Evolutionary conservation across 2,329 filamentous ascomycete species (phyloP).

Genomic region (Rhinocladiella similis): DNA sequence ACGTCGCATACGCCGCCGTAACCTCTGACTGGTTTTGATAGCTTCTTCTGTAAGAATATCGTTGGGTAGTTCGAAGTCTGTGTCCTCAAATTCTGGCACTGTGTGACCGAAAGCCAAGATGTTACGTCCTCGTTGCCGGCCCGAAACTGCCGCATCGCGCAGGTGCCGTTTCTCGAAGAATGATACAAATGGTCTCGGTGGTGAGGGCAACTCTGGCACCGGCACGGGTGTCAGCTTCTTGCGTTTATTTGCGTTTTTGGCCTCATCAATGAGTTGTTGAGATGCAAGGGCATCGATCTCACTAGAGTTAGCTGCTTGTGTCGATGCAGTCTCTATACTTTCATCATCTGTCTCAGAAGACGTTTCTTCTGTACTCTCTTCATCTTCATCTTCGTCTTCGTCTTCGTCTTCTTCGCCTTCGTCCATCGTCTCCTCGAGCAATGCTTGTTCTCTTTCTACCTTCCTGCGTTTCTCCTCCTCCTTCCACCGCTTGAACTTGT

Average conservation of each 20-base stretch:
- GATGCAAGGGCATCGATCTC: conserved; percentile 72
- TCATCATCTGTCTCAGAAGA: conserved; percentile 18
- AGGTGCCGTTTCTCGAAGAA: conserved; percentile 82
- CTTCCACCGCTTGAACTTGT: conserved; percentile 86
- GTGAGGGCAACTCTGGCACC: conserved; percentile 28
- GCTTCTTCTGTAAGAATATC: conserved; percentile 52
- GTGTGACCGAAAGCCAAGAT: conserved; percentile 79
- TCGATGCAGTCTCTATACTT: conserved; percentile 17
- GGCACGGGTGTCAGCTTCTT: conserved; percentile 12
- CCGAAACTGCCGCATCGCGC: conserved; percentile 75
- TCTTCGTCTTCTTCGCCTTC: conserved; percentile 20
- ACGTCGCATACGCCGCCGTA: conserved; percentile 22
- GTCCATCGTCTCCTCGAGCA: conserved; percentile 46
- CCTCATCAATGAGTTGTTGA: conserved; percentile 74
- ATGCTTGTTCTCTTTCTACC: conserved; percentile 68
- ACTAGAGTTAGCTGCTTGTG: conserved; percentile 63
- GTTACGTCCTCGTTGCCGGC: conserved; percentile 67
- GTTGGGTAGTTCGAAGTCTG: conserved; percentile 73
- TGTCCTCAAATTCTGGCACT: conserved; percentile 69
- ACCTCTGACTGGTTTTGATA: conserved; percentile 41
- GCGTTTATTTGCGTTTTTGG: conserved; percentile 49
- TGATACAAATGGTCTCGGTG: conserved; percentile 70
- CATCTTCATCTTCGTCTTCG: conserved; percentile 11
- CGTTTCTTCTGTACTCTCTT: background rate
- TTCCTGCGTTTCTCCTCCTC: conserved; percentile 85